Conservation (phyloP, 2,329 filamentous ascomycete genomes). For the Shiraia bambusicola region DNA sequence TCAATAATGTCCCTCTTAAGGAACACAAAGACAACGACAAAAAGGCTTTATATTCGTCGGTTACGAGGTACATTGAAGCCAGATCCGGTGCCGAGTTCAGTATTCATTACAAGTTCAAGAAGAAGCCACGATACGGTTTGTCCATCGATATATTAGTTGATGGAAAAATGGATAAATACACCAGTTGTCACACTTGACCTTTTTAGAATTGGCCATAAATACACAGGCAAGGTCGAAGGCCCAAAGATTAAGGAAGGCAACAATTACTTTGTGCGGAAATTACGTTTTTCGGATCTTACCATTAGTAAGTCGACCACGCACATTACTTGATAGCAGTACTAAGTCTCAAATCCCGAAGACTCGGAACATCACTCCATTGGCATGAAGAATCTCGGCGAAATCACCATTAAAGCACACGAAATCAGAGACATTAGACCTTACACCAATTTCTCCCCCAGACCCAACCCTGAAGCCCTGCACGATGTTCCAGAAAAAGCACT, state of each 20-base stretch:
- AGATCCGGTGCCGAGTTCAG: slow-evolving; percentile 26
- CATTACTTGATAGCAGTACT: background rate
- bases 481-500: slow-evolving; percentile 24
- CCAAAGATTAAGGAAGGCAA: background rate
- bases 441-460: background rate
- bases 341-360: slow-evolving; percentile 10
- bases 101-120: slow-evolving; percentile 4
- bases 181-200: background rate
- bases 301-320: slow-evolving; percentile 11
- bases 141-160: slow-evolving; percentile 15
- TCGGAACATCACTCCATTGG: background rate
- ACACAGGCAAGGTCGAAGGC: background rate
- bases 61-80: slow-evolving; percentile 38
- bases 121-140: slow-evolving; percentile 8
- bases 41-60: background rate
- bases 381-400: slow-evolving; percentile 15
- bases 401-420: slow-evolving; percentile 12
- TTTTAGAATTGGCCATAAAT: background rate
- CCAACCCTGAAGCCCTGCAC: background rate
- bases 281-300: slow-evolving; percentile 22
- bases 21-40: slow-evolving; percentile 34
- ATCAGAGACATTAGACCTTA: slow-evolving; percentile 5
- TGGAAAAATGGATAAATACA: slow-evolving; percentile 4
- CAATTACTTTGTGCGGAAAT: slow-evolving; percentile 12
- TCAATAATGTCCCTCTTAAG: slow-evolving; percentile 16